Evolutionary conservation across 768 basidiomycete species (phyloP).

Genomic region (Naematelia aurantialba): DNA sequence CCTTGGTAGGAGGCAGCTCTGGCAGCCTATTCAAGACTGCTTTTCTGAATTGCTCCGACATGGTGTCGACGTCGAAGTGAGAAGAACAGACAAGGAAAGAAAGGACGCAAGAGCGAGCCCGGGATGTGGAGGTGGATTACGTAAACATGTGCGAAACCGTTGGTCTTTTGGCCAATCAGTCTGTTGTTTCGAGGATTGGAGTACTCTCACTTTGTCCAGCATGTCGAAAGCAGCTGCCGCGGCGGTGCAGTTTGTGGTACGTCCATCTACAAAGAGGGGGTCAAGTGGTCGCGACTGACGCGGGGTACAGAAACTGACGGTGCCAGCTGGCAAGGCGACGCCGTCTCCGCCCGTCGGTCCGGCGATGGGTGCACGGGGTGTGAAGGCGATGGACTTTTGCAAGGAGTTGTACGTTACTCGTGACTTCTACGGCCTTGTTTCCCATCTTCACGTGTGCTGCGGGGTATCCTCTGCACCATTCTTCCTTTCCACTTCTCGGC

Average conservation of each 20-base stretch:
- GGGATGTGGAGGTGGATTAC: not conserved
- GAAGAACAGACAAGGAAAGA: not conserved
- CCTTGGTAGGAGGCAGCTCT: conserved; percentile 36
- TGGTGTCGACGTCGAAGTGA: conserved; percentile 8
- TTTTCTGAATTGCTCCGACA: conserved; percentile 47
- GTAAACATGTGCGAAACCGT: too few species aligned
- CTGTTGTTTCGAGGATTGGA: too few species aligned
- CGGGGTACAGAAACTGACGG: conserved; percentile 61
- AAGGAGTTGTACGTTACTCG: conserved; percentile 70
- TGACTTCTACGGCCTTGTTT: not conserved
- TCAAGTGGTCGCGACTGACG: too few species aligned
- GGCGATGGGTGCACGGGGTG: conserved; percentile 93
- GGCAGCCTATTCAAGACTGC: conserved; percentile 43
- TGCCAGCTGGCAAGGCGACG: conserved; percentile 90
- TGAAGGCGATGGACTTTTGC: conserved; percentile 99
- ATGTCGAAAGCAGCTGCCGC: conserved; percentile 1
- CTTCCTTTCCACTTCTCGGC: not conserved
- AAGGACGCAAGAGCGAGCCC: not conserved
- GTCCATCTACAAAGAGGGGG: not conserved
- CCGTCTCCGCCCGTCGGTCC: conserved; percentile 96
- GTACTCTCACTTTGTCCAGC: too few species aligned
- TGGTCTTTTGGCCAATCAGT: too few species aligned
- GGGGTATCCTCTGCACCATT: not conserved
- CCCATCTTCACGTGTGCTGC: not conserved
- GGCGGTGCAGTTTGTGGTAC: not conserved